Conservation (phyloP, 371 early-diverging fungal genomes). For the Haplosporangium sp. region DNA sequence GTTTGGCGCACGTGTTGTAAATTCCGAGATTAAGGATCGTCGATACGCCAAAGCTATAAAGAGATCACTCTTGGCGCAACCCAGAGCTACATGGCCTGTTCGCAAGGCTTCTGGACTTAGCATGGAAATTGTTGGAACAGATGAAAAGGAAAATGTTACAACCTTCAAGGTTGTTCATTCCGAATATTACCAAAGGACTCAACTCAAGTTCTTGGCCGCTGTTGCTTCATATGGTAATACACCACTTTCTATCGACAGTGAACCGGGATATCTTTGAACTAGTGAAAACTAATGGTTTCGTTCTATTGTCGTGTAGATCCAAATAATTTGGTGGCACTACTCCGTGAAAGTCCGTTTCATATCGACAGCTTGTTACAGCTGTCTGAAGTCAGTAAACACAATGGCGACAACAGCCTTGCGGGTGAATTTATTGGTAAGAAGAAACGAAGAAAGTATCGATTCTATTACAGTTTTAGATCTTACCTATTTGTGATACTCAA, state of each 20-base stretch:
- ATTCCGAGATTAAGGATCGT: constrained; percentile 62
- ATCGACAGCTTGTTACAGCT: constrained; percentile 86
- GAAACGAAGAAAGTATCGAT: too few relatives aligned
- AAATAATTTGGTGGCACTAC: constrained; percentile 75
- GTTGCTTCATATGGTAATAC: constrained; percentile 71
- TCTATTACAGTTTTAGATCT: too few relatives aligned
- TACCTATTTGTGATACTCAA: too few relatives aligned
- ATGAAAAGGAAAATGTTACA: constrained; percentile 58
- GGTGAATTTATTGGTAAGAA: constrained; percentile 77
- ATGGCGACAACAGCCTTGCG: constrained; percentile 80
- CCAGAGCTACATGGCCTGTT: constrained; percentile 85
- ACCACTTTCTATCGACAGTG: too few relatives aligned
- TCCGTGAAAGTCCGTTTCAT: constrained; percentile 86
- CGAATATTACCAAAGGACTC: constrained; percentile 77
- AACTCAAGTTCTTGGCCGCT: constrained; percentile 78
- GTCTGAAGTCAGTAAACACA: constrained; percentile 86
- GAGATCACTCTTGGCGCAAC: constrained; percentile 75
- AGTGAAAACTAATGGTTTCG: background rate
- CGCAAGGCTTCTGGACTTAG: constrained; percentile 74
- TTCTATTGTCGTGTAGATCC: constrained; percentile 64
- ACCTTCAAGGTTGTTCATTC: constrained; percentile 79
- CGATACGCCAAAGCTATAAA: constrained; percentile 58
- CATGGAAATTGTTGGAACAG: constrained; percentile 77
- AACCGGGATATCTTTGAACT: background rate
- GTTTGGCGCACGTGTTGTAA: constrained; percentile 89